phyloP scores from a whole-genome alignment of 345 rosid genomes.

The Microcos paniculata region DNA sequence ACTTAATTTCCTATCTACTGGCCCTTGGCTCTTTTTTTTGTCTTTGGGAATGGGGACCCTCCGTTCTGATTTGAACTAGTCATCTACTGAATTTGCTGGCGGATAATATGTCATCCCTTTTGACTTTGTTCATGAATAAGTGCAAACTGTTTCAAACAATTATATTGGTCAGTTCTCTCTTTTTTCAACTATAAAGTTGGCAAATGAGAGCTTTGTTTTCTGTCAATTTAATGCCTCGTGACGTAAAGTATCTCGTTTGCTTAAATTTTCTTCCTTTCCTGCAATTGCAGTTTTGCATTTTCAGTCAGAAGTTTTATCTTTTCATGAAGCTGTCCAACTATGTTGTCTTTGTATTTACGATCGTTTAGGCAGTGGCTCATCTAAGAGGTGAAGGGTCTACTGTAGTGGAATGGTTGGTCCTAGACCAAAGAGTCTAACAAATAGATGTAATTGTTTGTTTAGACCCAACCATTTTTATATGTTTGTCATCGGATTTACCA shows the following conservation, averaged over 20 bases:
- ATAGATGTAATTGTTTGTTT: slow-evolving; percentile 28
- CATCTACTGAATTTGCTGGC: neutral
- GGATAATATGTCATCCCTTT: neutral
- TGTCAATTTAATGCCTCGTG: neutral
- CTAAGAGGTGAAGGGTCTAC: slow-evolving; percentile 13
- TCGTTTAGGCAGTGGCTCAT: slow-evolving; percentile 24
- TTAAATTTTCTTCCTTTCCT: neutral
- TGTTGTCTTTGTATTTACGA: slow-evolving; percentile 18
- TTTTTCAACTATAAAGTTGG: neutral
- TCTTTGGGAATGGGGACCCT: neutral
- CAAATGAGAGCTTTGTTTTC: neutral
- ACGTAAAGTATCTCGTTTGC: neutral
- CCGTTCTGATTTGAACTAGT: neutral
- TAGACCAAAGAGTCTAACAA: slow-evolving; percentile 23
- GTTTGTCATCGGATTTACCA: slow-evolving; percentile 10
- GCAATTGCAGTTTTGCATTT: neutral
- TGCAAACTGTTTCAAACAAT: neutral
- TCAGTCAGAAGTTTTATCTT: neutral
- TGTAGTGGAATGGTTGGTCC: slow-evolving; percentile 30
- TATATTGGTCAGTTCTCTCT: neutral
- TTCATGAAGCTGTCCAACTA: neutral
- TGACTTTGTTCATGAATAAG: neutral
- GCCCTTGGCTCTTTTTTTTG: slow-evolving; percentile 10
- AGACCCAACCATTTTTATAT: slow-evolving; percentile 25
- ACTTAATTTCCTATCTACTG: neutral